A percentile compares a stretch with the other conserved stretches of the same genome.
phyloP scores from a whole-genome alignment of 768 basidiomycete genomes.

The Suillus brevipes region DNA sequence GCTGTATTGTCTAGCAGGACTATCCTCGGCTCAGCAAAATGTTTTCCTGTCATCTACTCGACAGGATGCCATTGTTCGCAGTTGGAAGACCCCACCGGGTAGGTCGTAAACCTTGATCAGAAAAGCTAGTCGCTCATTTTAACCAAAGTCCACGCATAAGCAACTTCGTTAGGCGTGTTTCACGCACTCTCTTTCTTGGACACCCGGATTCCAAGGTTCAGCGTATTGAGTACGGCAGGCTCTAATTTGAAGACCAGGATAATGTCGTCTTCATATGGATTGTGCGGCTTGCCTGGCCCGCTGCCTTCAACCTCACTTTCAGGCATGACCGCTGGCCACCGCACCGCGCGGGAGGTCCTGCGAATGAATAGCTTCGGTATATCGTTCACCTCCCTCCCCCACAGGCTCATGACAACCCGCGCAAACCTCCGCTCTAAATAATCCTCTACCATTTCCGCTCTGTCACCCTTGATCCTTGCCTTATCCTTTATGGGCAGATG shows the following conservation, averaged over 20 bases:
- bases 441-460: conserved; percentile 40
- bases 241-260: conserved; percentile 48
- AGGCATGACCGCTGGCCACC: conserved; percentile 24
- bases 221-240: conserved; percentile 40
- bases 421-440: conserved; percentile 49
- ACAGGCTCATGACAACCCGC: conserved; percentile 55
- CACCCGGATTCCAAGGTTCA: too few species aligned
- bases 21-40: conserved; percentile 85
- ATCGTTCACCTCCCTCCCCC: conserved; percentile 45
- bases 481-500: conserved; percentile 35
- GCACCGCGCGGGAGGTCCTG: conserved; percentile 38
- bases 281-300: conserved; percentile 37
- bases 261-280: conserved; percentile 59
- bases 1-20: conserved; percentile 86
- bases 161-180: conserved; percentile 49
- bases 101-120: background rate
- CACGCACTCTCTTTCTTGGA: conserved; percentile 59
- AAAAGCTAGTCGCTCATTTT: background rate
- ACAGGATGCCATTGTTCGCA: conserved; percentile 31
- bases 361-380: conserved; percentile 38
- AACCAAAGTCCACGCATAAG: conserved; percentile 24
- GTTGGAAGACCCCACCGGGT: conserved; percentile 39
- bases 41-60: conserved; percentile 49
- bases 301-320: conserved; percentile 14
- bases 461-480: background rate